Conservation (phyloP, 2,329 filamentous ascomycete species). For the Madurella mycetomatis region DNA sequence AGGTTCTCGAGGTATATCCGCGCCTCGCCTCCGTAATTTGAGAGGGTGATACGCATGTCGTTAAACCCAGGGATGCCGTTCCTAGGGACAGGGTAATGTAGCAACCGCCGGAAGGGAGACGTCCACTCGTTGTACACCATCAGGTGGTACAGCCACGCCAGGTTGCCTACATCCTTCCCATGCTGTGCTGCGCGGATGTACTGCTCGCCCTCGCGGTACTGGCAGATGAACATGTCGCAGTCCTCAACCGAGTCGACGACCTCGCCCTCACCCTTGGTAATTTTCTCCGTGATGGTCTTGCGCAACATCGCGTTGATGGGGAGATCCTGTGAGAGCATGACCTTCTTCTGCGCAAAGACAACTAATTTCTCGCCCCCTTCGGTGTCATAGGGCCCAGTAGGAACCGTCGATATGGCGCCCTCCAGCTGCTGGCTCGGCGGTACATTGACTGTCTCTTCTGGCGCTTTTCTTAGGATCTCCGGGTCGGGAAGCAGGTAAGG, state of each 20-base stretch:
- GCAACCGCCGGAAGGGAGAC: conserved; percentile 71
- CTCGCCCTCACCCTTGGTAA: conserved; percentile 65
- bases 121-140: conserved; percentile 89
- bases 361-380: conserved; percentile 49
- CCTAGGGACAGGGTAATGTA: conserved; percentile 84
- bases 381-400: conserved; percentile 41
- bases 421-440: conserved; percentile 57
- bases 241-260: conserved; percentile 61
- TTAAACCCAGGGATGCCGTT: conserved; percentile 76
- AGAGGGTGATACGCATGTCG: conserved; percentile 75
- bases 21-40: conserved; percentile 94
- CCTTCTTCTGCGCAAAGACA: conserved; percentile 71
- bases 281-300: conserved; percentile 64
- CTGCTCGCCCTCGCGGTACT: conserved; percentile 75
- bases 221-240: conserved; percentile 81
- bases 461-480: conserved; percentile 64
- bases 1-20: conserved; percentile 91
- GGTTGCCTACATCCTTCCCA: conserved; percentile 81
- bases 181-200: conserved; percentile 72
- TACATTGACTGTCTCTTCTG: conserved; percentile 53
- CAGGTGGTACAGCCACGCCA: conserved; percentile 90
- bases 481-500: conserved; percentile 85
- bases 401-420: conserved; percentile 57
- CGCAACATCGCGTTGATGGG: conserved; percentile 62
- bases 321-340: conserved; percentile 74